Base-by-base conservation (phyloP, 2,329 filamentous ascomycete genomes). In the Claviceps citrina region DNA sequence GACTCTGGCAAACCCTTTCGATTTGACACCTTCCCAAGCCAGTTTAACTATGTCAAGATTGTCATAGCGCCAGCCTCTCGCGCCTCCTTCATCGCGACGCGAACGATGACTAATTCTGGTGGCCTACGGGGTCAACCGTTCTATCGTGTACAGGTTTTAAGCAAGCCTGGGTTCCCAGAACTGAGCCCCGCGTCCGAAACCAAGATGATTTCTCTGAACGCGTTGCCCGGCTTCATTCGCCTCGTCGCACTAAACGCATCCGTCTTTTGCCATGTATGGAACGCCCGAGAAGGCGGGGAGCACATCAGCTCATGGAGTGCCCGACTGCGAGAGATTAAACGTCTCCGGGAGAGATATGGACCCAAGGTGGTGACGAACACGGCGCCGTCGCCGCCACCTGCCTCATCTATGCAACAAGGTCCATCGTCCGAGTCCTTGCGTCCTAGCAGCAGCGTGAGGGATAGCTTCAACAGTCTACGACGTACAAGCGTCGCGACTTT, bases 41-140 rank as follows among this genome's bases (percentile, higher is more conserved):
- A 89, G 42, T 94, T 98, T 67, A 96, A 95, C 55, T 94, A 84
- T 54, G 86, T 98, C 55, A 86, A 95, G 56, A 96, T 98, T 51
- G 81, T 96, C 50, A 89, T 98, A 53, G 84, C 84, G 2, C 91
- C 91, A 0, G 83, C 87, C 45, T 87, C 85, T 4, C 72, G 79
- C 31, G 77, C 78, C 3, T 81, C 80, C 2, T 89, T 87, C 53
- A 70, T 84, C 28, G 77, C 81, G 36, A 74, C 71, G 5, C 65
- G 77, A 15, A 62, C 70, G 39, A 49, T 49, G 3, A 54, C 56
- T 47, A 54, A 52, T 52, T 15, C 18, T n/a, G 33, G 40, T 20
- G 39, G 32, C 22, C 16, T 37, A 8, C 30, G 38, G 26, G 42
- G 38, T 13, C 61, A 64, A 43, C 67, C 60, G 2, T 96, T 89